Conservation (phyloP, 345 rosid species). For the Noccaea bulbosa region DNA sequence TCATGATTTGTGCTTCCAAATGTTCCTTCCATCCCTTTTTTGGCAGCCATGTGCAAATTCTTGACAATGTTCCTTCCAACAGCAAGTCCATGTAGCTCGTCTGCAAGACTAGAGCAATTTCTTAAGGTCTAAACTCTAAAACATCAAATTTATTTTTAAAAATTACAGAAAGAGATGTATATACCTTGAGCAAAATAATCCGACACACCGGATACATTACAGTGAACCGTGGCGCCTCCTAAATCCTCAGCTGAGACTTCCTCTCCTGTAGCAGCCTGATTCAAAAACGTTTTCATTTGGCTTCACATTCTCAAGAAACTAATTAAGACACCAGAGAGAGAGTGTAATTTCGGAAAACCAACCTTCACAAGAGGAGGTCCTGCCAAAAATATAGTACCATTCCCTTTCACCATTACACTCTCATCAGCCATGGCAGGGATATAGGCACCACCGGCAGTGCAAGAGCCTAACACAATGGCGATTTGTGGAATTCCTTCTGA, state of each 20-base stretch:
- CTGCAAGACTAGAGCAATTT: conserved; percentile 53
- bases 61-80: conserved; percentile 90
- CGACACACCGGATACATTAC: conserved; percentile 91
- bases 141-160: not conserved
- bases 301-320: conserved; percentile 10
- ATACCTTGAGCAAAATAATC: conserved; percentile 98
- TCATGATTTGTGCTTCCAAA: conserved; percentile 48
- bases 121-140: conserved; percentile 29
- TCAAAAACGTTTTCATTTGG: conserved; percentile 49
- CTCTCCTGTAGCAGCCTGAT: conserved; percentile 98
- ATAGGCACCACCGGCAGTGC: conserved; percentile 98
- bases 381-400: conserved; percentile 94
- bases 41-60: conserved; percentile 91
- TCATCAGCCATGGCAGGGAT: conserved; percentile 99
- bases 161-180: conserved; percentile 16
- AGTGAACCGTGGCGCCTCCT: conserved; percentile 90
- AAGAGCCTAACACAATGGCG: conserved; percentile 90
- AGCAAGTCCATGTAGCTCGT: conserved; percentile 93
- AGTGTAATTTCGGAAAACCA: conserved; percentile 22
- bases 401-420: conserved; percentile 98
- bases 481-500: conserved; percentile 93
- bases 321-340: conserved; percentile 6
- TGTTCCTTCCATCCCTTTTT: conserved; percentile 44
- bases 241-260: conserved; percentile 93
- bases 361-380: conserved; percentile 99